Percentiles rank a stretch among this genome's conserved stretches.
These are phyloP conservation scores for Zygotorulaspora mrakii DNA, from an alignment of 1,139 yeast genomes.

Conservation along the genomic window DNA sequence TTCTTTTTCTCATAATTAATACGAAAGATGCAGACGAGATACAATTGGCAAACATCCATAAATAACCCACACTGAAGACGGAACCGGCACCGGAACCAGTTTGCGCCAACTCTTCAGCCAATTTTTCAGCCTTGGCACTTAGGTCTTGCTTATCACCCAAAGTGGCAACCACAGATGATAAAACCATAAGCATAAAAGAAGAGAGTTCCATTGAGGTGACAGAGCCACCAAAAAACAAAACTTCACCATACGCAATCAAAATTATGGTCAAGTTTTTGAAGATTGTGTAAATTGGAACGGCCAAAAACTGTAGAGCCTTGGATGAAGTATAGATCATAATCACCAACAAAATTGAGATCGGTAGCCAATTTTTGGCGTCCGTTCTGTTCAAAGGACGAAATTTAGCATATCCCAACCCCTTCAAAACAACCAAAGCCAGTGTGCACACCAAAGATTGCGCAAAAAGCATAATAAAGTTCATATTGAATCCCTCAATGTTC, in stretches of 20 bases:
- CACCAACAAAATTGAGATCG: constrained; percentile 84
- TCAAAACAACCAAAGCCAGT: constrained; percentile 64
- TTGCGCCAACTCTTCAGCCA: too few relatives aligned
- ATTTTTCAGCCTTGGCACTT: constrained; percentile 28
- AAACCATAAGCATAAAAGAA: constrained; percentile 84
- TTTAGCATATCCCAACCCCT: constrained; percentile 69
- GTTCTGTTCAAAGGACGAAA: constrained; percentile 80
- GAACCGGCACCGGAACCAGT: constrained; percentile 40
- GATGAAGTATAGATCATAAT: constrained; percentile 95
- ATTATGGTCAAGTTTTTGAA: constrained; percentile 96
- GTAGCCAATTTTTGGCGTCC: constrained; percentile 94
- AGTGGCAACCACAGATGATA: constrained; percentile 90
- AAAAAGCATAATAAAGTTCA: constrained; percentile 83
- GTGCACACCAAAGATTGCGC: constrained; percentile 82
- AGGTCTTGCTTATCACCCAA: constrained; percentile 66
- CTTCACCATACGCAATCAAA: constrained; percentile 97
- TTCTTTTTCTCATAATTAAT: constrained; percentile 92
- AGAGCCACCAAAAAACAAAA: constrained; percentile 90
- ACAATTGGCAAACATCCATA: constrained; percentile 97
- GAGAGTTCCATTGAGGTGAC: constrained; percentile 88
- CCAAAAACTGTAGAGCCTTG: constrained; percentile 84
- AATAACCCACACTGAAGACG: constrained; percentile 72
- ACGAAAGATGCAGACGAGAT: constrained; percentile 91
- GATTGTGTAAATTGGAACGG: constrained; percentile 94
- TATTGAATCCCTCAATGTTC: constrained; percentile 75